These are phyloP conservation scores for Pseudocercospora pini-densiflorae DNA, from an alignment of 2,329 filamentous ascomycete genomes.

Conservation along the genomic window DNA sequence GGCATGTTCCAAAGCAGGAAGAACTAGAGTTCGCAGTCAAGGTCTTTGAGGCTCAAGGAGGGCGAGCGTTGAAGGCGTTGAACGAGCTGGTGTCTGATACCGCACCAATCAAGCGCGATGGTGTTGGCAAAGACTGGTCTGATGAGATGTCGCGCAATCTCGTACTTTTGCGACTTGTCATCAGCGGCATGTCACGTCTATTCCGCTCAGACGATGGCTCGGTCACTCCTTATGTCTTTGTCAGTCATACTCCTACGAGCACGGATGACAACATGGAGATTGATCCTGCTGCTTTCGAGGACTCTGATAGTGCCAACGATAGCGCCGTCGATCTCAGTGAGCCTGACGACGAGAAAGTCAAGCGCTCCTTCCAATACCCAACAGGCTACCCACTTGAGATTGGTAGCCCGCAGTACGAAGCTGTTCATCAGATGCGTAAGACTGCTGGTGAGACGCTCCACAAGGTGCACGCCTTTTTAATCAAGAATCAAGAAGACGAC, in stretches of 20 bases:
- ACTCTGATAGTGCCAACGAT: slow-evolving; percentile 52
- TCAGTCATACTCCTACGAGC: slow-evolving; percentile 61
- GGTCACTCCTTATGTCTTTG: slow-evolving; percentile 39
- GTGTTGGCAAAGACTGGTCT: slow-evolving; percentile 98
- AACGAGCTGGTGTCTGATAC: slow-evolving; percentile 79
- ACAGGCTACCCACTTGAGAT: slow-evolving; percentile 80
- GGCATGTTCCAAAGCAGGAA: slow-evolving; percentile 80
- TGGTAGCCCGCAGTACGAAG: slow-evolving; percentile 68
- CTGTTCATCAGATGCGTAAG: slow-evolving; percentile 80
- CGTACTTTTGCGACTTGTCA: slow-evolving; percentile 82
- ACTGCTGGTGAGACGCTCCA: slow-evolving; percentile 80
- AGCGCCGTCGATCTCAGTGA: slow-evolving; percentile 62
- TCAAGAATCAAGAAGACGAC: slow-evolving; percentile 86
- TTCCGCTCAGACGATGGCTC: slow-evolving; percentile 71
- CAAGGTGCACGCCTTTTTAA: slow-evolving; percentile 81
- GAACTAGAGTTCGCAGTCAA: slow-evolving; percentile 90
- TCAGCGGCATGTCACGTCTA: slow-evolving; percentile 85
- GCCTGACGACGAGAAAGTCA: slow-evolving; percentile 78
- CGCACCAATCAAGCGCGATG: slow-evolving; percentile 83
- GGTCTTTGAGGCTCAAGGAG: slow-evolving; percentile 83
- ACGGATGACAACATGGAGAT: slow-evolving; percentile 39
- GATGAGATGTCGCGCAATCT: slow-evolving; percentile 93
- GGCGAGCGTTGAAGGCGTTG: slow-evolving; percentile 74
- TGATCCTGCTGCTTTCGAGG: slow-evolving; percentile 27
- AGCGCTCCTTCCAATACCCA: slow-evolving; percentile 85